Conservation (phyloP, 75 land plant species). For the Adiantum capillusveneris region DNA sequence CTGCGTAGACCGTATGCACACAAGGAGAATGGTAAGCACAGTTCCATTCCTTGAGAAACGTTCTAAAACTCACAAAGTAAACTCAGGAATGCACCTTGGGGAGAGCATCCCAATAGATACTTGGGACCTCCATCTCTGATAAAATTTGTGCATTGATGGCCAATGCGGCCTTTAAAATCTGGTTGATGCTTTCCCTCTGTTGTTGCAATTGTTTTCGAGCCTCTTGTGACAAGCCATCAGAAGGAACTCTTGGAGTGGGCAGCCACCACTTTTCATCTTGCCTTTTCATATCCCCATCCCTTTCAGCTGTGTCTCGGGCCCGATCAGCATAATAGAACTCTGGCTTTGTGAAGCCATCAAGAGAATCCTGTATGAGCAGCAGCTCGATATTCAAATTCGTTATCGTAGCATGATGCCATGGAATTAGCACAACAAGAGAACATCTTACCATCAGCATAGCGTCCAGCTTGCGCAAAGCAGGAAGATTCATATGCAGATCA, state of each 20-base stretch:
- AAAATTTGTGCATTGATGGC: constrained; percentile 51
- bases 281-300: constrained; percentile 19
- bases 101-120: constrained; percentile 39
- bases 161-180: constrained; percentile 70
- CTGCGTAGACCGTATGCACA: no score
- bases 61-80: not conserved
- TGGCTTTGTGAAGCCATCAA: constrained; percentile 34
- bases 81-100: constrained; percentile 43
- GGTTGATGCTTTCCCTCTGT: constrained; percentile 44
- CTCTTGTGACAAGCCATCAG: constrained; percentile 41
- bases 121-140: constrained; percentile 70
- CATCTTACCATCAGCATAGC: constrained; percentile 69
- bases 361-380: constrained; percentile 35
- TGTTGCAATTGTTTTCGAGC: constrained; percentile 39
- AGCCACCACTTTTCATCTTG: constrained; percentile 85
- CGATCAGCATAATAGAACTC: constrained; percentile 63
- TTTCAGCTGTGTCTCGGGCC: constrained; percentile 19
- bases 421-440: no score
- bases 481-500: constrained; percentile 68
- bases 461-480: constrained; percentile 75
- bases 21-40: no score
- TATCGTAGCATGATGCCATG: no score
- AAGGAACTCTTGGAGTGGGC: constrained; percentile 53
- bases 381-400: not conserved
- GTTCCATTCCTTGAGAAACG: constrained; percentile 1